Evolutionary conservation across 257 asterid species (phyloP), one percentile per base, ranked within the genome.

Genomic region (Linaria vulgaris): DNA sequence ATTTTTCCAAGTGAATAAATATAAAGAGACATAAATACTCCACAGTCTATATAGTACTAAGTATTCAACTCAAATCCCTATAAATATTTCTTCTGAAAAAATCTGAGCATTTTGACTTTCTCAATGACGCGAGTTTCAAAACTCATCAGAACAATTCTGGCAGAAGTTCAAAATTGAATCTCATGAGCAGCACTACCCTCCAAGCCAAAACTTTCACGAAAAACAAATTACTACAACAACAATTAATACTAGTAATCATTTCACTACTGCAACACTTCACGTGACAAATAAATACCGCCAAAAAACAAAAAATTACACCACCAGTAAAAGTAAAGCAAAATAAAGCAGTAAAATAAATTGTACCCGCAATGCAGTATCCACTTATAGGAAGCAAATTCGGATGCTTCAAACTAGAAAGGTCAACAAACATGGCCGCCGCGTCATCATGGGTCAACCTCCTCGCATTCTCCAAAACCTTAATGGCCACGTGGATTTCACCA

Each of bases 331-430:
- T 6, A 61, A 66, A 22, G 57, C 20, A 20, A 47, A 69, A 34
- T 7, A 31, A 19, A 13, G 52, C 22, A 37, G 3, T 55, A 9
- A 24, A 50, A 54, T 24, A 45, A 17, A 17, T 61, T 56, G 1
- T 74, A 91, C 99, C 99, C 69, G 97, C 99, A 59, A 92, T 87
- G 78, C 99, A 92, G 75, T 80, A 92, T 25, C 99, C 99, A 64
- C 79, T 80, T 24, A 92, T 74, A 0, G 96, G 96, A 54, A 92
- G 81, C 56, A 92, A 48, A 65, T 92, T 92, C 0, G 87, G 91
- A 66, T 89, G 99, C 56, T 87, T 85, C 61, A 89, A 85, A 69
- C 74, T 77, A 0, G 95, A 83, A 48, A 90, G 67, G 31, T 83
- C 94, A 57, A 87, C 91, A 68, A 92, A 87, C 80, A 83, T 71